Conservation (phyloP, 495 filamentous ascomycete species). For the Lichina pygmaea region DNA sequence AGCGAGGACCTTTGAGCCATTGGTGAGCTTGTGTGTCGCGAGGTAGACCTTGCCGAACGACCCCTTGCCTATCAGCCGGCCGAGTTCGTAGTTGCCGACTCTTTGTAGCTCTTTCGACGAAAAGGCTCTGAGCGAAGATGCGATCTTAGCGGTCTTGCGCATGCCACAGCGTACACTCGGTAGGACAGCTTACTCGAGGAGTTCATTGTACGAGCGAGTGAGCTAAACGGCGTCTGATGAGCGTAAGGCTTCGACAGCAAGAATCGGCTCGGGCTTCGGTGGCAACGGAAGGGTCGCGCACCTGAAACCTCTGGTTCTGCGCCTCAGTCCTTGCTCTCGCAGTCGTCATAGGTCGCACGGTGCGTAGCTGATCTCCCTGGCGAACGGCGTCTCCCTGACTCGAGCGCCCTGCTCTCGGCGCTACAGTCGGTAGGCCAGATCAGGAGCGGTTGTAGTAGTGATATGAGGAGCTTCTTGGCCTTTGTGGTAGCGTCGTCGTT, state of each 20-base stretch:
- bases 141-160: slow-evolving; percentile 3
- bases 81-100: slow-evolving; percentile 85
- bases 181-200: slow-evolving; percentile 49
- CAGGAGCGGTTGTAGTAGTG: no score
- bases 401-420: no score
- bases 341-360: slow-evolving; percentile 3
- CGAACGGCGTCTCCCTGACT: no score
- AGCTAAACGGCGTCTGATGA: slow-evolving; percentile 29
- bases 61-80: slow-evolving; percentile 81
- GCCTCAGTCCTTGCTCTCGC: slow-evolving; percentile 59
- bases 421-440: no score
- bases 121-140: slow-evolving; percentile 44
- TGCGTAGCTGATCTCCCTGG: no score
- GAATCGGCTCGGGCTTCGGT: no score
- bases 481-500: no score
- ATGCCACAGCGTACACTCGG: neutral
- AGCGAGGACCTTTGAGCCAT: slow-evolving; percentile 70
- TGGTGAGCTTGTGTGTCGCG: slow-evolving; percentile 88
- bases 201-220: slow-evolving; percentile 83
- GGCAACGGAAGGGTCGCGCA: slow-evolving; percentile 9
- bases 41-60: slow-evolving; percentile 97
- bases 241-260: neutral
- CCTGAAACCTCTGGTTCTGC: slow-evolving; percentile 85
- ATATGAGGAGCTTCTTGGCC: no score
- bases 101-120: slow-evolving; percentile 68